Percentiles rank a stretch among this genome's conserved stretches.
These are phyloP conservation scores for Colletotrichum musae DNA, from an alignment of 2,329 filamentous ascomycete species.

Conservation along the genomic window DNA sequence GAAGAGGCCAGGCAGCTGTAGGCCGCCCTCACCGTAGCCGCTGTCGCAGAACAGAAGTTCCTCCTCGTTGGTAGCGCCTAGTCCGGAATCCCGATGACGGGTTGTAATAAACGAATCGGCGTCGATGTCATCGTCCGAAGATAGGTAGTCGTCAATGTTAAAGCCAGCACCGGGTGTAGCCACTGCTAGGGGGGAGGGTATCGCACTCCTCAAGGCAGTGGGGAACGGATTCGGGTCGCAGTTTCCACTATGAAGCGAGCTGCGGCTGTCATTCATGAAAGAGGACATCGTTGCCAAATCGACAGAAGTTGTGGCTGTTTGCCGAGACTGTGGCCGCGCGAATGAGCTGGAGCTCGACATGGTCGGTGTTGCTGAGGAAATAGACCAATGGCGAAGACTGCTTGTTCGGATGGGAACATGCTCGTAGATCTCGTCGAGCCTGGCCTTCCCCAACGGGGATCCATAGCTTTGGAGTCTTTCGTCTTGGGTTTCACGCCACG, in stretches of 20 bases:
- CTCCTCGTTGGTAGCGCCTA: conserved; percentile 51
- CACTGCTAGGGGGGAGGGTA: conserved; percentile 17
- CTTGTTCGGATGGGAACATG: conserved; percentile 53
- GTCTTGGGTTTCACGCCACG: conserved; percentile 34
- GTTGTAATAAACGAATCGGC: conserved; percentile 50
- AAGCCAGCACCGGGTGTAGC: conserved; percentile 42
- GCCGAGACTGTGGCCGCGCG: conserved; percentile 56
- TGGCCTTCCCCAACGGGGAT: conserved; percentile 44
- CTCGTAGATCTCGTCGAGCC: conserved; percentile 54
- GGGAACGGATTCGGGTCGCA: conserved; percentile 39
- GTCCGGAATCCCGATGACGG: conserved; percentile 23
- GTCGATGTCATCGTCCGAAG: conserved; percentile 55
- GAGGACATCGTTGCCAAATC: conserved; percentile 50
- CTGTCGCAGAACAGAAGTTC: conserved; percentile 53
- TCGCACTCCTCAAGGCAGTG: conserved; percentile 34
- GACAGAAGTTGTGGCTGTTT: conserved; percentile 62
- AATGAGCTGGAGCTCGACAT: conserved; percentile 58
- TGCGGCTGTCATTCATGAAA: conserved; percentile 31
- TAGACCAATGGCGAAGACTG: conserved; percentile 57
- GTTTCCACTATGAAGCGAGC: conserved; percentile 35
- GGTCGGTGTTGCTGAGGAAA: conserved; percentile 58
- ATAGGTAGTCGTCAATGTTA: conserved; percentile 57
- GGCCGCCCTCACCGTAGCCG: conserved; percentile 52
- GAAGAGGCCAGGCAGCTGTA: conserved; percentile 53
- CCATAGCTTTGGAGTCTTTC: conserved; percentile 45